phyloP scores from a whole-genome alignment of 495 filamentous ascomycete genomes.

The Immersiella caudata region DNA sequence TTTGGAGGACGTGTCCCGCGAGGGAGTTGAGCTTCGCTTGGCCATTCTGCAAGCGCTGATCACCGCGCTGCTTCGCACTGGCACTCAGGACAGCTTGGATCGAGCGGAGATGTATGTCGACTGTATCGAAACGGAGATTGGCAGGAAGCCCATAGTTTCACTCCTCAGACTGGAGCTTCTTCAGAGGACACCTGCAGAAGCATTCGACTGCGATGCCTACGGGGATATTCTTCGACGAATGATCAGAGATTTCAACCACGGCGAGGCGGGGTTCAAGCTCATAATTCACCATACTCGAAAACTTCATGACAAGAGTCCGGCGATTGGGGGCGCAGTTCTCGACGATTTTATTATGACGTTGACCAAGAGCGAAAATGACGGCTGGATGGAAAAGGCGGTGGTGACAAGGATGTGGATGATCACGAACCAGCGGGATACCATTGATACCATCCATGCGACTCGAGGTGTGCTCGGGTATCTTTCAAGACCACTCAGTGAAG shows the following conservation, averaged over 20 bases:
- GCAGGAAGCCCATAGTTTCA: conserved; percentile 63
- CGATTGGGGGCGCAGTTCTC: conserved; percentile 56
- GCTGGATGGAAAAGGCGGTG: conserved; percentile 66
- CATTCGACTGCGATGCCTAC: conserved; percentile 55
- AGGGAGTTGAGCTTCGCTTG: conserved; percentile 65
- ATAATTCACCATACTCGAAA: conserved; percentile 71
- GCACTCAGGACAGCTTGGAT: conserved; percentile 47
- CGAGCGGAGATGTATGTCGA: conserved; percentile 61
- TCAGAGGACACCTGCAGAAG: conserved; percentile 44
- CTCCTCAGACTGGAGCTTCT: conserved; percentile 72
- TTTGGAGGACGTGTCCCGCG: conserved; percentile 58
- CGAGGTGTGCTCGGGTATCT: conserved; percentile 29
- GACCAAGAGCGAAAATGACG: conserved; percentile 47
- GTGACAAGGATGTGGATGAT: conserved; percentile 65
- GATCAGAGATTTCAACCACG: conserved; percentile 58
- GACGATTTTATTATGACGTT: conserved; percentile 59
- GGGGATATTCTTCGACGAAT: conserved; percentile 56
- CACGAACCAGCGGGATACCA: conserved; percentile 41
- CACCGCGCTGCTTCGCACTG: conserved; percentile 53
- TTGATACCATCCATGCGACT: conserved; percentile 28
- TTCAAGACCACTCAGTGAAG: conserved; percentile 47
- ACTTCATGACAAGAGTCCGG: conserved; percentile 57
- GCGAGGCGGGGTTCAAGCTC: conserved; percentile 66
- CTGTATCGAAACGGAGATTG: conserved; percentile 62
- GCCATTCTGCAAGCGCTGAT: conserved; percentile 66